Conservation (phyloP, 441 rosid genomes). For the Gossypium davidsonii region DNA sequence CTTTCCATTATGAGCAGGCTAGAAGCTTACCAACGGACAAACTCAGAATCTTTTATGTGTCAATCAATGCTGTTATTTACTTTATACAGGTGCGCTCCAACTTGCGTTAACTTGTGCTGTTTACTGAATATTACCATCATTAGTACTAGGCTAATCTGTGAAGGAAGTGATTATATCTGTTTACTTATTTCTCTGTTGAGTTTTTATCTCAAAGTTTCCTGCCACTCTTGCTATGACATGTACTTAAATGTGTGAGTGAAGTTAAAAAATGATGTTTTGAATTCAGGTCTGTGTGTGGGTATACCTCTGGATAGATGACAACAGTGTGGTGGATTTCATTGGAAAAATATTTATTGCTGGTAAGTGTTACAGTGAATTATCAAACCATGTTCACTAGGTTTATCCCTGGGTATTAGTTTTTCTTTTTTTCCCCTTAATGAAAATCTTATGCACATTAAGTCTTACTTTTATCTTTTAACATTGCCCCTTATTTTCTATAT, state of each 20-base stretch:
- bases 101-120: background rate
- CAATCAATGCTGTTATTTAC: slow-evolving; percentile 47
- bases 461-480: background rate
- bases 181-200: background rate
- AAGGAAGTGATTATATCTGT: background rate
- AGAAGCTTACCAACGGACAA: slow-evolving; percentile 56
- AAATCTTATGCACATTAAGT: background rate
- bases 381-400: background rate
- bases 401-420: background rate
- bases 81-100: slow-evolving; percentile 43
- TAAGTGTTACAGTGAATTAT: slow-evolving; percentile 16
- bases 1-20: slow-evolving; percentile 13
- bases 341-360: slow-evolving; percentile 68
- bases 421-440: background rate
- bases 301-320: slow-evolving; percentile 51
- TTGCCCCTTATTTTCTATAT: background rate
- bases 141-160: background rate
- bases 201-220: background rate
- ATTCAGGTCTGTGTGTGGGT: slow-evolving; percentile 47
- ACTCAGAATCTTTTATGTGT: slow-evolving; percentile 42
- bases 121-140: background rate
- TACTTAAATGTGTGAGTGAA: background rate
- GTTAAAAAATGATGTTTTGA: slow-evolving; percentile 27
- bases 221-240: background rate
- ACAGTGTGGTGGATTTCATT: slow-evolving; percentile 40